These are phyloP conservation scores for Drechslerella dactyloides DNA, from an alignment of 2,329 filamentous ascomycete species.

Conservation along the genomic window DNA sequence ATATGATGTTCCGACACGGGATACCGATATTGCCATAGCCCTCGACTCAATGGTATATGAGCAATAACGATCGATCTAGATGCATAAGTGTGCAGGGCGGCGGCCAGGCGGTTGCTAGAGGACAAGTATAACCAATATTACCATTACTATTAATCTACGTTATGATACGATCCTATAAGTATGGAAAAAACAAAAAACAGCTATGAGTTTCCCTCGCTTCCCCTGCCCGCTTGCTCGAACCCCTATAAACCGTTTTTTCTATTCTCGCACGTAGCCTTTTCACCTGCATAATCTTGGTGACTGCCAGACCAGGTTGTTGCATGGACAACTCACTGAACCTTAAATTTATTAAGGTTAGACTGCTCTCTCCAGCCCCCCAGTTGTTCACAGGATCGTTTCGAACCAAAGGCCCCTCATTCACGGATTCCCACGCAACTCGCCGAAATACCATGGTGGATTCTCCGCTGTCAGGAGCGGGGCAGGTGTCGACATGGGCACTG, in stretches of 20 bases:
- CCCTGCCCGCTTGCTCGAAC: slow-evolving; percentile 7
- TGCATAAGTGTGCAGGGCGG: slow-evolving; percentile 2
- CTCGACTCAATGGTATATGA: background rate
- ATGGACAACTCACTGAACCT: slow-evolving; percentile 49
- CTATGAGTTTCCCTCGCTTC: slow-evolving; percentile 14
- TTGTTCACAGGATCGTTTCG: slow-evolving; percentile 28
- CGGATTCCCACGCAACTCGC: slow-evolving; percentile 47
- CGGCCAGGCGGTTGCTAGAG: background rate
- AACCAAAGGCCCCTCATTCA: slow-evolving; percentile 25
- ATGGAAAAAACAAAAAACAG: slow-evolving; percentile 16
- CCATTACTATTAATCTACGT: slow-evolving; percentile 4
- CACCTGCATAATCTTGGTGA: slow-evolving; percentile 46
- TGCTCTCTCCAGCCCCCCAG: slow-evolving; percentile 30
- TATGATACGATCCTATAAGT: background rate
- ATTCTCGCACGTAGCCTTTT: slow-evolving; percentile 3
- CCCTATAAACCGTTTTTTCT: slow-evolving; percentile 38
- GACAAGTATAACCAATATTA: slow-evolving; percentile 24
- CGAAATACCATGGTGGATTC: slow-evolving; percentile 51
- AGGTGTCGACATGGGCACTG: slow-evolving; percentile 42
- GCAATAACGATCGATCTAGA: slow-evolving; percentile 8
- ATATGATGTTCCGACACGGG: background rate
- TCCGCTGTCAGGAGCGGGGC: slow-evolving; percentile 32
- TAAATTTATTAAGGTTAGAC: slow-evolving; percentile 51
- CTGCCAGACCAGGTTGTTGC: slow-evolving; percentile 47
- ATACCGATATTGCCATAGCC: background rate